These are phyloP conservation scores for Coniochaeta ligniaria DNA, from an alignment of 2,329 filamentous ascomycete genomes.

Conservation along the genomic window DNA sequence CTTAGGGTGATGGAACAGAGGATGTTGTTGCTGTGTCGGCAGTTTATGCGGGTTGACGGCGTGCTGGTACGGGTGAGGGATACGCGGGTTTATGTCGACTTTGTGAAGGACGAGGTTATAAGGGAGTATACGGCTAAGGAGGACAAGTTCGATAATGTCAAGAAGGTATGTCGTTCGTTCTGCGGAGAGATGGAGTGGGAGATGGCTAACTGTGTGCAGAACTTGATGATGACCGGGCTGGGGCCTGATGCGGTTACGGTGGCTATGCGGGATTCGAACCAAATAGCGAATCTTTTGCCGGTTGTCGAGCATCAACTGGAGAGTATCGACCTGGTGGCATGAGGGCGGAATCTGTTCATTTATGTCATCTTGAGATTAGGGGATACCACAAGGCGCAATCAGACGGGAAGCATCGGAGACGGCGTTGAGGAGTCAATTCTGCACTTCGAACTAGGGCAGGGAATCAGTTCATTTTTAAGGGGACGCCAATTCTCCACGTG, in stretches of 20 bases:
- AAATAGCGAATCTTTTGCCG: slow-evolving; percentile 61
- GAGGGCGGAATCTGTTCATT: background rate
- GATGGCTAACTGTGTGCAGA: slow-evolving; percentile 27
- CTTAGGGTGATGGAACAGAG: slow-evolving; percentile 86
- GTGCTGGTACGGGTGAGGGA: slow-evolving; percentile 84
- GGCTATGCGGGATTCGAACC: slow-evolving; percentile 72
- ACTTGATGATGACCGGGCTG: slow-evolving; percentile 39
- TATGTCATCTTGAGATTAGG: background rate
- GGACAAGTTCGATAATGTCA: slow-evolving; percentile 69
- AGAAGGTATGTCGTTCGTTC: slow-evolving; percentile 45
- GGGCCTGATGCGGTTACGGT: slow-evolving; percentile 67
- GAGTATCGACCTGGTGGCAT: slow-evolving; percentile 13
- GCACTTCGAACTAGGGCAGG: background rate
- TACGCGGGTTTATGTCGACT: slow-evolving; percentile 88
- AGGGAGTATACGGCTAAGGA: slow-evolving; percentile 89
- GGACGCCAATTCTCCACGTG: background rate
- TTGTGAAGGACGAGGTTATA: slow-evolving; percentile 69
- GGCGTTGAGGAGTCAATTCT: background rate
- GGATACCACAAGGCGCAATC: background rate
- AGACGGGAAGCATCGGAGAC: background rate
- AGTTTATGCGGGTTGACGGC: slow-evolving; percentile 90
- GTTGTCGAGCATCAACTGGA: slow-evolving; percentile 65
- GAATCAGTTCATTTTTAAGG: background rate
- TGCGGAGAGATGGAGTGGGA: slow-evolving; percentile 23
- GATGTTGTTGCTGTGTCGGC: slow-evolving; percentile 74